A percentile compares a stretch with the other conserved stretches of the same genome.
Conservation (phyloP, 495 filamentous ascomycete species). For the Amphirosellinia nigrospora region DNA sequence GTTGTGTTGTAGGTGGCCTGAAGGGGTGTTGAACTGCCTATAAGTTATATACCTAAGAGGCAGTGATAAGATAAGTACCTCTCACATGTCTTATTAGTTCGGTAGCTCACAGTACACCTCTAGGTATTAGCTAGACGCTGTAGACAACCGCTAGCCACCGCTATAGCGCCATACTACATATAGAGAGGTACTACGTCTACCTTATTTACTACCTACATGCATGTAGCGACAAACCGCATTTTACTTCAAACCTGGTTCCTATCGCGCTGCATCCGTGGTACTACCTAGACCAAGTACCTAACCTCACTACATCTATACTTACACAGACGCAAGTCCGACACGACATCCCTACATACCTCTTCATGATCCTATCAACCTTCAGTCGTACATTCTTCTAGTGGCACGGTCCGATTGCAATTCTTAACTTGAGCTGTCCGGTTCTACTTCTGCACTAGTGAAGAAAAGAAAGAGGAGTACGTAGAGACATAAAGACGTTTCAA, state of each 20-base stretch:
- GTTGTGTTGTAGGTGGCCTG: not conserved
- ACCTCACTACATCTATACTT: not conserved
- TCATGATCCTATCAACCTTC: slow-evolving; percentile 5
- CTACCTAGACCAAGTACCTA: not conserved
- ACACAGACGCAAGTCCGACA: slow-evolving; percentile 13
- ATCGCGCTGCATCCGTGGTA: slow-evolving; percentile 9
- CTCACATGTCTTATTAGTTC: too few species aligned
- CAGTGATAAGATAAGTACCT: too few species aligned
- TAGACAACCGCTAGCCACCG: not conserved
- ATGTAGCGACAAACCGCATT: not conserved
- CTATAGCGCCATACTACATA: not conserved
- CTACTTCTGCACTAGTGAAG: not conserved
- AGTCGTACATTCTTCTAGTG: not conserved
- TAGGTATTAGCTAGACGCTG: too few species aligned
- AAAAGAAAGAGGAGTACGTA: not conserved
- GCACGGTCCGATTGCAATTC: not conserved
- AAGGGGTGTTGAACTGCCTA: too few species aligned
- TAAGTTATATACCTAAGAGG: too few species aligned
- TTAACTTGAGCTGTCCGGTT: not conserved
- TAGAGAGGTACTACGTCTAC: too few species aligned
- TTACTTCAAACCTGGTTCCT: slow-evolving; percentile 1
- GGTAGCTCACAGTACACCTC: too few species aligned
- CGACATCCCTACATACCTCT: not conserved
- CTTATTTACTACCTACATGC: not conserved
- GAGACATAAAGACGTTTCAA: not conserved